Evolutionary conservation across 2,329 filamentous ascomycete species (phyloP), one percentile per base, ranked within the genome.

Genomic region (Sclerotinia minor): DNA sequence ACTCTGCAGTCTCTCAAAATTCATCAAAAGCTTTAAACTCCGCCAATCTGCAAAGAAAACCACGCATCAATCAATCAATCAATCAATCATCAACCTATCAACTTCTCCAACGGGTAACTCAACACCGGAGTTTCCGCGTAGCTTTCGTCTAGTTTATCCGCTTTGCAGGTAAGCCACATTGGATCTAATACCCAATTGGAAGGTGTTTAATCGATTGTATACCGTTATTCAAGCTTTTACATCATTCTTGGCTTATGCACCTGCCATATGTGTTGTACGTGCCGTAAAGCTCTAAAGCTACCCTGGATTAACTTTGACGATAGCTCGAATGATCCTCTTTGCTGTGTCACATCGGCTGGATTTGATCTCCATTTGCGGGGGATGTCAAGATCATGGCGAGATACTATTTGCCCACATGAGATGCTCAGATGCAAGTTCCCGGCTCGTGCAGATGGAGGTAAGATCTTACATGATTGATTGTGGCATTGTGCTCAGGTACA

Each of bases 191-290:
- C 32, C 13, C 1, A 41, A 57, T 57, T 15, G 54, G 54, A 57
- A 57, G 54, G 54, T 57, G 54, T 35, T 17, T 5, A 57, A 4
- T 19, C 13, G n/a, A 17, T 57, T 1, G 3, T 7, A 11, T 38
- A 9, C 54, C 54, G 54, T n/a, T 57, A 13, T 24, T 57, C 35
- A 57, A 57, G 54, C 54, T 41, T 57, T 57, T 24, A n/a, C 32
- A 32, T 57, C 29, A 21, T 38, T 24, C 53, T 38, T 57, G 54
- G 32, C 54, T 38, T n/a, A 57, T 57, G 21, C 32, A 57, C 54
- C 54, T 57, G 54, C 54, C 54, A 21, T 21, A 57, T 57, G n/a
- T 57, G 32, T 38, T 26, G 24, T 21, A 57, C 41, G n/a, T 57
- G 32, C 24, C 19, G 24, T 41, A 24, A 57, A 57, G 63, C 38